A percentile compares a stretch with the other conserved stretches of the same genome.
Evolutionary conservation across 441 rosid genomes (phyloP).

Genomic region (Kokia cookei): DNA sequence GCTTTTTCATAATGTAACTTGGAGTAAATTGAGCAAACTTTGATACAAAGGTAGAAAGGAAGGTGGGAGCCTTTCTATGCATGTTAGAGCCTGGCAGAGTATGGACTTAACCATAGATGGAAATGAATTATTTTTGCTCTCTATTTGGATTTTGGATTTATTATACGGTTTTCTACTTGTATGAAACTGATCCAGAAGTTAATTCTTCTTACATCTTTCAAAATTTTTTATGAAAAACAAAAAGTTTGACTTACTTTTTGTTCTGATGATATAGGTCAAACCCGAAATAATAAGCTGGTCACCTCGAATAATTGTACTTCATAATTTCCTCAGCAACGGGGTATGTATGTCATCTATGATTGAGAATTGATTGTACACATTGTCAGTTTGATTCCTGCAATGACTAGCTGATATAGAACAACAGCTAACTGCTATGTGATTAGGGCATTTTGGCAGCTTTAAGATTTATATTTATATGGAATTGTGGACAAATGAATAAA

Average conservation of each 20-base stretch:
- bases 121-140: background rate
- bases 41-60: background rate
- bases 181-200: background rate
- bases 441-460: background rate
- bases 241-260: slow-evolving; percentile 10
- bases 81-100: background rate
- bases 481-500: background rate
- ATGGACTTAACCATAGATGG: background rate
- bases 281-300: slow-evolving; percentile 94
- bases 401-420: background rate
- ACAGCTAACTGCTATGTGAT: background rate
- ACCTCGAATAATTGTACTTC: slow-evolving; percentile 84
- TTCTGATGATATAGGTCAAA: slow-evolving; percentile 63
- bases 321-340: slow-evolving; percentile 81
- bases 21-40: background rate
- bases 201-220: background rate
- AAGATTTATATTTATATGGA: background rate
- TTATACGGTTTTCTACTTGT: background rate
- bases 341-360: slow-evolving; percentile 29
- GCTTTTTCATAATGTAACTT: background rate
- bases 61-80: background rate
- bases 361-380: background rate
- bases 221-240: background rate
- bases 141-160: background rate
- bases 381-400: background rate